Percentiles rank a stretch among this genome's conserved stretches.
Evolutionary conservation across 495 filamentous ascomycete species (phyloP).

Genomic region (Penicillium bialowiezense): DNA sequence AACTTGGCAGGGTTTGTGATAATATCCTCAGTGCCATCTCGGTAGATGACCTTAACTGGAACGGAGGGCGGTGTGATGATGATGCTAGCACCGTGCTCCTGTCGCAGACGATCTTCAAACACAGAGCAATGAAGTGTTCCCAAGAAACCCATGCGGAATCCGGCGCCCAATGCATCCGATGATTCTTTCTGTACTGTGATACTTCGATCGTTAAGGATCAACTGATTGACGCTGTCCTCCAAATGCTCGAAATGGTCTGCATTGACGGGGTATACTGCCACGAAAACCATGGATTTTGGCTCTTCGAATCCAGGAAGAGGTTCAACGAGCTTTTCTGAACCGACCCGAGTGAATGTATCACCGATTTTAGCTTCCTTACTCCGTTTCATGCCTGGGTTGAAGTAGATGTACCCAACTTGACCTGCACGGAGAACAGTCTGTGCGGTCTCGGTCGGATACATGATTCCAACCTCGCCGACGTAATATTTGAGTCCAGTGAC

Average conservation of each 20-base stretch:
- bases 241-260: constrained; percentile 82
- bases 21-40: constrained; percentile 66
- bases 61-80: constrained; percentile 97
- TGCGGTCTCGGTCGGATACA: constrained; percentile 85
- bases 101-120: constrained; percentile 92
- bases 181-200: constrained; percentile 91
- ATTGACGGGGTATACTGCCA: constrained; percentile 91
- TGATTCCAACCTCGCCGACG: constrained; percentile 95
- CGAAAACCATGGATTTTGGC: constrained; percentile 98
- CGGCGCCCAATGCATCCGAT: constrained; percentile 88
- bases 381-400: constrained; percentile 97
- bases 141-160: constrained; percentile 92
- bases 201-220: constrained; percentile 91
- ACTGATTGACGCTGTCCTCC: constrained; percentile 91
- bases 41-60: constrained; percentile 80
- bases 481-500: constrained; percentile 83
- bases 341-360: constrained; percentile 88
- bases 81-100: constrained; percentile 92
- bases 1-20: constrained; percentile 85
- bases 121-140: constrained; percentile 96
- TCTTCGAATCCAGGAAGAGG: constrained; percentile 92
- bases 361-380: constrained; percentile 94
- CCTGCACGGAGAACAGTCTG: constrained; percentile 80
- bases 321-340: constrained; percentile 71
- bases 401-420: constrained; percentile 93